Evolutionary conservation across 768 basidiomycete genomes (phyloP).

Genomic region (Naganishia randhawae): DNA sequence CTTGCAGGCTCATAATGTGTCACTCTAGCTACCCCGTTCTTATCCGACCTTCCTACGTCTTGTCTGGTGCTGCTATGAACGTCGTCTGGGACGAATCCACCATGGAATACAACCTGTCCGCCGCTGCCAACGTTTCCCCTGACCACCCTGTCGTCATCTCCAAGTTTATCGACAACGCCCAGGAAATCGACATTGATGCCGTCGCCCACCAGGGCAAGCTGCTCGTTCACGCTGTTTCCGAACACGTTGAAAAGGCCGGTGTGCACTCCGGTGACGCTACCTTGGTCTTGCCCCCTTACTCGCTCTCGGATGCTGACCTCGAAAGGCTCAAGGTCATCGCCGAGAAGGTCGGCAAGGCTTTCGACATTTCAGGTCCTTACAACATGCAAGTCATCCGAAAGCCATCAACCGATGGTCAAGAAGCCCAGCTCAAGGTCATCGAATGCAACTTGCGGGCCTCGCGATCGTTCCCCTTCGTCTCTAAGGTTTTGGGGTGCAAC

Average conservation of each 20-base stretch:
- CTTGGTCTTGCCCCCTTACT: conserved; percentile 90
- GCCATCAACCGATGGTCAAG: conserved; percentile 57
- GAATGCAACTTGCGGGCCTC: conserved; percentile 98
- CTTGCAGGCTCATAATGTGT: conserved; percentile 20
- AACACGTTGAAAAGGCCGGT: conserved; percentile 97
- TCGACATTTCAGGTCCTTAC: conserved; percentile 95
- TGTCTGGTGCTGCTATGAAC: conserved; percentile 99
- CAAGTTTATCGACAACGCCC: conserved; percentile 96
- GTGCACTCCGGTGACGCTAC: conserved; percentile 99
- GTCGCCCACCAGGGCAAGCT: conserved; percentile 90
- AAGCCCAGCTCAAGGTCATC: conserved; percentile 84
- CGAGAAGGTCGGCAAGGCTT: conserved; percentile 87
- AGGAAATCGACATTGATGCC: conserved; percentile 97
- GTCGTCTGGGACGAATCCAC: conserved; percentile 88
- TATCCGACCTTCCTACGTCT: conserved; percentile 95
- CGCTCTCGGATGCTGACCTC: conserved; percentile 70
- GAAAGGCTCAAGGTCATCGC: conserved; percentile 86
- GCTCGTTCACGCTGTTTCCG: conserved; percentile 90
- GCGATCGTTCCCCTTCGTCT: conserved; percentile 92
- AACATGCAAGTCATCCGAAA: conserved; percentile 99
- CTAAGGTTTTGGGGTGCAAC: conserved; percentile 94
- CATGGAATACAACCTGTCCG: conserved; percentile 90
- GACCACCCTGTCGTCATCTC: conserved; percentile 97
- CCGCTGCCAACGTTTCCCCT: conserved; percentile 91
- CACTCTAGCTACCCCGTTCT: conserved; percentile 76